Base-by-base conservation (phyloP, 495 filamentous ascomycete species). In the Geoglossum glabrum region DNA sequence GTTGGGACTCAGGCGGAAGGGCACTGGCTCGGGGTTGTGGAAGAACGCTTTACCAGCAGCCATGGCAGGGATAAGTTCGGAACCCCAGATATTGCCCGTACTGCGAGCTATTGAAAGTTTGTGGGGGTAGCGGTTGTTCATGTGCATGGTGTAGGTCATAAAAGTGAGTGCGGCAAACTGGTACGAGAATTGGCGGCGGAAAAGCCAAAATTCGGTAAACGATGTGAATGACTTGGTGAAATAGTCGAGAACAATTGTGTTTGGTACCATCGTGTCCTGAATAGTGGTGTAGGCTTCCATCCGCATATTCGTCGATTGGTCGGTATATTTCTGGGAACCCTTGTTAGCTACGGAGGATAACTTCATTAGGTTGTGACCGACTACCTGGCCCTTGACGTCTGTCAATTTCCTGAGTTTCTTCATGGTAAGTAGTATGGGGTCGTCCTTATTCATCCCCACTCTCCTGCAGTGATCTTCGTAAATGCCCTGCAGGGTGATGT, bases 71-170 rank as follows among this genome's bases (percentile, higher is more conserved):
- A 95, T 83, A 45, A 97, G 76, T 65, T 99, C 93, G 6, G 90
- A 87, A 45, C 88, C 90, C 93, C 93, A 97, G 62, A 99, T 82
- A 64, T 93, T 90, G 57, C 93, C 93, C 0, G 85, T 87, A 26
- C 78, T 81, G 31, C 93, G 82, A 38, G 90, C 85, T 62, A 99
- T 89, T 67, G 83, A 81, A 65, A 97, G 81, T 73, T 97, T 97
- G 70, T 90, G 86, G 4, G 93, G 93, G 64, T 87, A 96, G 57
- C 93, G 86, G 64, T 84, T 84, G 68, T 85, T 84, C 77, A 97
- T 96, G 73, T 87, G 87, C 72, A 99, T 85, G 60, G 93, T 83
- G 66, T 95, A 97, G 36, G 93, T 99, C 85, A 99, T 94, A 73
- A 97, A 99, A 13, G 90, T 95, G 57, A 96, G 77, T 1, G 89